Evolutionary conservation across 495 filamentous ascomycete genomes (phyloP).

Genomic region (Clohesyomyces aquaticus): DNA sequence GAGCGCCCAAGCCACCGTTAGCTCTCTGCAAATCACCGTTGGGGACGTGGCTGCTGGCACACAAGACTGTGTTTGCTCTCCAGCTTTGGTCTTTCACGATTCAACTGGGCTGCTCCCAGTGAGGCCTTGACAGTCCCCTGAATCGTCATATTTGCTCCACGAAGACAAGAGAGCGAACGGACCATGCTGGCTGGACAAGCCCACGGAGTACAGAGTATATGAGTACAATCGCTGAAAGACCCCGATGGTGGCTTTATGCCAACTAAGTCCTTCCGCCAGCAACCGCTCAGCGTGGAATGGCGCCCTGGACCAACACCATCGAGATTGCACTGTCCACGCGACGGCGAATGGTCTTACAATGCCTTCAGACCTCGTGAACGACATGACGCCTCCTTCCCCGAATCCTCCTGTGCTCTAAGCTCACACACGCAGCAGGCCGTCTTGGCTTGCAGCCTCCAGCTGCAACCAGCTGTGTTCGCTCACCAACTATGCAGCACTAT

Average conservation of each 20-base stretch:
- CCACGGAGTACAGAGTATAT: too few relatives aligned
- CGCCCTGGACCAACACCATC: background rate
- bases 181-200: too few relatives aligned
- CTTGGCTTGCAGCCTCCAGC: slow-evolving; percentile 1
- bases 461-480: too few relatives aligned
- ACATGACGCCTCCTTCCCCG: background rate
- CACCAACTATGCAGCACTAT: background rate
- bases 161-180: too few relatives aligned
- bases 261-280: too few relatives aligned
- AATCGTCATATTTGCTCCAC: too few relatives aligned
- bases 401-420: background rate
- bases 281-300: background rate
- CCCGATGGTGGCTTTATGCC: too few relatives aligned
- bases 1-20: slow-evolving; percentile 4
- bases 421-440: background rate
- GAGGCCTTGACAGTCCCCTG: background rate
- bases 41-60: too few relatives aligned
- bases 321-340: background rate
- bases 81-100: background rate
- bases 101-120: background rate
- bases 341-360: background rate
- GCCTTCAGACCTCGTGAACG: background rate
- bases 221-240: too few relatives aligned
- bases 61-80: too few relatives aligned
- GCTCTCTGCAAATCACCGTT: slow-evolving; percentile 11